Evolutionary conservation across 768 basidiomycete species (phyloP).

Genomic region (Mycena crocata): DNA sequence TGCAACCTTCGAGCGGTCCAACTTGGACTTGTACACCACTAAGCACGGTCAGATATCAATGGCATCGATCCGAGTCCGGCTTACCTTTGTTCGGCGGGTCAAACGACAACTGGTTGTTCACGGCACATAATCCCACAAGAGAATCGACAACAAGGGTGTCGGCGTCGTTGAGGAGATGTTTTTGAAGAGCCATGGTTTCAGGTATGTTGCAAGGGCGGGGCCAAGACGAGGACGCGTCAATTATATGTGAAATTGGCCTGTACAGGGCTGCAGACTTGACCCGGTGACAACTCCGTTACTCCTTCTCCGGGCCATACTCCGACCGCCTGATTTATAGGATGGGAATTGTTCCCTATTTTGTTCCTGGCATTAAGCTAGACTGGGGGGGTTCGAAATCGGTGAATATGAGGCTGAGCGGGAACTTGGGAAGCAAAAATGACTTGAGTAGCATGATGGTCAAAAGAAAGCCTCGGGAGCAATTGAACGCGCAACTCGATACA

Average conservation of each 20-base stretch:
- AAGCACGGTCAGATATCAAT: conserved; percentile 27
- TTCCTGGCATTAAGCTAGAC: too few relatives aligned
- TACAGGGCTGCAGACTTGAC: not conserved
- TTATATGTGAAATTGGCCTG: not conserved
- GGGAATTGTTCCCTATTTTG: too few relatives aligned
- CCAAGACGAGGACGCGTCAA: not conserved
- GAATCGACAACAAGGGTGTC: conserved; percentile 81
- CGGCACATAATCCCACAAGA: conserved; percentile 73
- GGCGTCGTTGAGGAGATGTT: conserved; percentile 85
- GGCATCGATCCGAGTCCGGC: conserved; percentile 23
- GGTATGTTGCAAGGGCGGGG: not conserved
- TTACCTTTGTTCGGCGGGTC: conserved; percentile 80
- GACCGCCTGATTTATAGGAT: too few relatives aligned
- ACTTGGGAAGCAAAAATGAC: too few relatives aligned
- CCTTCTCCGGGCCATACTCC: too few relatives aligned
- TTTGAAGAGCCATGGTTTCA: conserved; percentile 45
- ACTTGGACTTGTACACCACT: conserved; percentile 74
- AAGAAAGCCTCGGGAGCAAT: too few relatives aligned
- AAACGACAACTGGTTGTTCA: conserved; percentile 79
- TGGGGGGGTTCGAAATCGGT: too few relatives aligned
- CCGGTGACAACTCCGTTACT: too few relatives aligned
- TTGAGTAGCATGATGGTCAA: too few relatives aligned
- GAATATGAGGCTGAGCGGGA: too few relatives aligned
- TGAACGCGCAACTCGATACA: too few relatives aligned
- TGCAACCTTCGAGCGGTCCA: conserved; percentile 74